phyloP scores from a whole-genome alignment of 768 basidiomycete genomes.

The Omphalotus guepiniiformis region DNA sequence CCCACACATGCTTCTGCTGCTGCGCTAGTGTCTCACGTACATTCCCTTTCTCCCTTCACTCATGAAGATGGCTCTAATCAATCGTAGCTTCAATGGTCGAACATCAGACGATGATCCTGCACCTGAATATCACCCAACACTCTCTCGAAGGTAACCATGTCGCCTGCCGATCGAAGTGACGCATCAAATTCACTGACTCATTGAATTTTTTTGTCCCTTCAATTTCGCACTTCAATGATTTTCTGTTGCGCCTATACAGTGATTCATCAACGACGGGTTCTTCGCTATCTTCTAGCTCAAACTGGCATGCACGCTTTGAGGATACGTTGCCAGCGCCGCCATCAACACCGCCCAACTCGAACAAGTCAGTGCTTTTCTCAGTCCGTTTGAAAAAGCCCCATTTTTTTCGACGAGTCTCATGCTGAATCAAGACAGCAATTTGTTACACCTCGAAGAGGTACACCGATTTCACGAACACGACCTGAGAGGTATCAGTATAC shows the following conservation, averaged over 20 bases:
- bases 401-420: conserved; percentile 5
- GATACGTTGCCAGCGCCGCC: conserved; percentile 10
- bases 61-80: conserved; percentile 1
- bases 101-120: conserved; percentile 10
- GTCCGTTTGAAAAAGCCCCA: conserved; percentile 9
- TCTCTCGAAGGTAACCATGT: conserved; percentile 8
- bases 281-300: conserved; percentile 11
- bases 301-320: conserved; percentile 21
- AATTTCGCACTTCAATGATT: conserved; percentile 1
- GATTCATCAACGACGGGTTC: conserved; percentile 6
- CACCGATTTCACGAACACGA: conserved; percentile 15
- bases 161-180: not conserved
- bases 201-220: not conserved
- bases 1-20: no score
- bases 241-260: not conserved
- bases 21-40: not conserved
- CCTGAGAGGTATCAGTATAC: conserved; percentile 49
- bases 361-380: conserved; percentile 15
- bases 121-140: conserved; percentile 12
- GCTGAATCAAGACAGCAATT: not conserved
- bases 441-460: conserved; percentile 7
- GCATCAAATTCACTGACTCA: not conserved
- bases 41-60: not conserved
- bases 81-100: not conserved
- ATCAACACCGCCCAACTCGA: conserved; percentile 6